Conservation (phyloP, 495 filamentous ascomycete genomes). For the Staphylotrichum tortipilum region DNA sequence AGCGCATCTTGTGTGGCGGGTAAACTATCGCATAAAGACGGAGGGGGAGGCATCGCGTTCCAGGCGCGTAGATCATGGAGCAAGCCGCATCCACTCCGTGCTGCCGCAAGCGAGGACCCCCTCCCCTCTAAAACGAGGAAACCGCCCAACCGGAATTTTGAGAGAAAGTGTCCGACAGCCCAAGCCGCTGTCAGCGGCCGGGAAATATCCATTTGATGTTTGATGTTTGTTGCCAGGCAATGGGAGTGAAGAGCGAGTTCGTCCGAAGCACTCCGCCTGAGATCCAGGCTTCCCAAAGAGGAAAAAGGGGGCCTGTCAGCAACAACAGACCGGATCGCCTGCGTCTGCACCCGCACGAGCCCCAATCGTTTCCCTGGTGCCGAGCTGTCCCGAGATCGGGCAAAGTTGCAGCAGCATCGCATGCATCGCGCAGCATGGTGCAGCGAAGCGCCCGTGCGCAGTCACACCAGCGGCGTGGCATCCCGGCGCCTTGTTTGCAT, state of each 20-base stretch:
- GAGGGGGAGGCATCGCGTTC: slow-evolving; percentile 16
- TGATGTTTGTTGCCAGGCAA: slow-evolving; percentile 12
- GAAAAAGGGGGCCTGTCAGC: not conserved
- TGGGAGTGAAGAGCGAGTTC: not conserved
- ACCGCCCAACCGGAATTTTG: not conserved
- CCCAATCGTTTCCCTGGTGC: not conserved
- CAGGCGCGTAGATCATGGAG: slow-evolving; percentile 23
- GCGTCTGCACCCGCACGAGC: not conserved
- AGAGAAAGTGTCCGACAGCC: not conserved
- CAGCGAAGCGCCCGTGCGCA: slow-evolving; percentile 1
- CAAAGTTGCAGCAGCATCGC: not conserved
- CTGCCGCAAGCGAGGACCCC: not conserved
- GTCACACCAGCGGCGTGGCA: slow-evolving; percentile 1
- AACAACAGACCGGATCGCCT: not conserved
- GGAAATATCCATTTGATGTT: slow-evolving; percentile 8
- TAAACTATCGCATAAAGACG: slow-evolving; percentile 25
- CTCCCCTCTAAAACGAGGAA: not conserved
- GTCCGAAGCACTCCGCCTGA: slow-evolving; percentile 9
- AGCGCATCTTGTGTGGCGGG: slow-evolving; percentile 11
- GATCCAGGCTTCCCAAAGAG: not conserved
- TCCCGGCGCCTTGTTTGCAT: not conserved
- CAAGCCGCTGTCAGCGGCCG: not conserved
- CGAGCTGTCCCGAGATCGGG: not conserved
- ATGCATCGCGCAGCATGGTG: not conserved
- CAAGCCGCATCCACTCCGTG: not conserved